Conservation (phyloP, 495 filamentous ascomycete genomes). For the Aspergillus hancockii region DNA sequence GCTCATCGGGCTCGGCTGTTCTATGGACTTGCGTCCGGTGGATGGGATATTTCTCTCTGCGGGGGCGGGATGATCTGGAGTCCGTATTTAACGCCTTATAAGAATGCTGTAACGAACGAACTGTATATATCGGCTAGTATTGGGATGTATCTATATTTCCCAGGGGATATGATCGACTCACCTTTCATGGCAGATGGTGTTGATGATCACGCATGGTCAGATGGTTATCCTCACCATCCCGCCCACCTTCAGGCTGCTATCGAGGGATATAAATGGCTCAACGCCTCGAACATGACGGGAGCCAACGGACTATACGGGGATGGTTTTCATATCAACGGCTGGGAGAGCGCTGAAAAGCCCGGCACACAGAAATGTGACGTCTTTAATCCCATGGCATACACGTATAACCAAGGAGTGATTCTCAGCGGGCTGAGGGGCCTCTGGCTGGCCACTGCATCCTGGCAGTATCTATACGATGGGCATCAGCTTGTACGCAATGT, state of each 20-base stretch:
- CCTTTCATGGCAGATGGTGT: conserved; percentile 54
- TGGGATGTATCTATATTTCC: conserved; percentile 89
- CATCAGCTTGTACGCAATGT: conserved; percentile 71
- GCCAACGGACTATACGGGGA: conserved; percentile 76
- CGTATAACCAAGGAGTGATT: conserved; percentile 96
- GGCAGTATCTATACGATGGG: conserved; percentile 73
- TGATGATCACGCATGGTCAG: conserved; percentile 12
- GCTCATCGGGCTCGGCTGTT: conserved; percentile 87
- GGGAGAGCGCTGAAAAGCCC: conserved; percentile 44
- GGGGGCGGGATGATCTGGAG: conserved; percentile 94
- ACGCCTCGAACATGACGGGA: conserved; percentile 78
- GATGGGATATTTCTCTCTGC: conserved; percentile 84
- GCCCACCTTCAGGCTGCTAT: conserved; percentile 70
- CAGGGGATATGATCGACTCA: conserved; percentile 70
- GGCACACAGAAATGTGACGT: conserved; percentile 67
- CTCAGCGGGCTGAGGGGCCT: conserved; percentile 81
- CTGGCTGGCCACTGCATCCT: conserved; percentile 68
- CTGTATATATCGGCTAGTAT: conserved; percentile 82
- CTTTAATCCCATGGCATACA: conserved; percentile 86
- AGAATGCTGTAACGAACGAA: conserved; percentile 97
- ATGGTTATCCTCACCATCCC: conserved; percentile 57
- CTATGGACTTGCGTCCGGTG: conserved; percentile 75
- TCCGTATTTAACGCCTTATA: conserved; percentile 79
- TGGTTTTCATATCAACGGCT: conserved; percentile 84
- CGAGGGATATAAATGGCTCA: conserved; percentile 81